Conservation (phyloP, 176 grass and related monocot genomes). For the Oryza longistaminata region DNA sequence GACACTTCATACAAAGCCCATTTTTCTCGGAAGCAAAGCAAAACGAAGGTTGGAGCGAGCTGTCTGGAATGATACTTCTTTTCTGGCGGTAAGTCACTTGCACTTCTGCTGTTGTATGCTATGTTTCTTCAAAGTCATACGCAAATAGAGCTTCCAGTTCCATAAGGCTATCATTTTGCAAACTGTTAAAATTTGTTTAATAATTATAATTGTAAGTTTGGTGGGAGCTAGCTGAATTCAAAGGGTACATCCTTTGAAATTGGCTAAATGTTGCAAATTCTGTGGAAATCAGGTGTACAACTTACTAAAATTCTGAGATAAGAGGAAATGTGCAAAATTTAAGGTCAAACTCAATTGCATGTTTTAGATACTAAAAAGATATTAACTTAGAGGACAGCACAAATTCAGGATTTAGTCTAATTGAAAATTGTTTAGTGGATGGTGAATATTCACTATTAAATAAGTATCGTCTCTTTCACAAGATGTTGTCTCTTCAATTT, state of each 20-base stretch:
- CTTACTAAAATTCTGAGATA: neutral
- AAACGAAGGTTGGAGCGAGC: conserved; percentile 81
- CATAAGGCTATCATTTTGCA: neutral
- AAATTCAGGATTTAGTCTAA: neutral
- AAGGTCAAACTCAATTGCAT: neutral
- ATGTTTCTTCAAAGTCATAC: neutral
- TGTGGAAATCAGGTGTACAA: neutral
- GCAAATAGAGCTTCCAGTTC: neutral
- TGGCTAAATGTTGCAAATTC: neutral
- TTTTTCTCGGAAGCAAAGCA: conserved; percentile 91
- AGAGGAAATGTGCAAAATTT: neutral
- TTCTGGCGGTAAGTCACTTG: conserved; percentile 75
- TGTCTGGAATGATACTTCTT: conserved; percentile 95
- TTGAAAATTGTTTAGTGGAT: neutral
- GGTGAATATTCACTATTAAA: neutral
- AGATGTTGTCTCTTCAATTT: neutral
- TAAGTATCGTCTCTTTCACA: neutral
- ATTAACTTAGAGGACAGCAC: neutral
- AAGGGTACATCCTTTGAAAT: neutral
- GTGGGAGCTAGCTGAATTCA: neutral
- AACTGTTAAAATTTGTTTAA: neutral
- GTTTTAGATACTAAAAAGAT: neutral
- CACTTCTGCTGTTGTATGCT: neutral
- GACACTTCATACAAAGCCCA: conserved; percentile 87
- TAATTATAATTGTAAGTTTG: neutral